Evolutionary conservation across 2,329 filamentous ascomycete species (phyloP).

Genomic region (Arthrobotrys megalospora): DNA sequence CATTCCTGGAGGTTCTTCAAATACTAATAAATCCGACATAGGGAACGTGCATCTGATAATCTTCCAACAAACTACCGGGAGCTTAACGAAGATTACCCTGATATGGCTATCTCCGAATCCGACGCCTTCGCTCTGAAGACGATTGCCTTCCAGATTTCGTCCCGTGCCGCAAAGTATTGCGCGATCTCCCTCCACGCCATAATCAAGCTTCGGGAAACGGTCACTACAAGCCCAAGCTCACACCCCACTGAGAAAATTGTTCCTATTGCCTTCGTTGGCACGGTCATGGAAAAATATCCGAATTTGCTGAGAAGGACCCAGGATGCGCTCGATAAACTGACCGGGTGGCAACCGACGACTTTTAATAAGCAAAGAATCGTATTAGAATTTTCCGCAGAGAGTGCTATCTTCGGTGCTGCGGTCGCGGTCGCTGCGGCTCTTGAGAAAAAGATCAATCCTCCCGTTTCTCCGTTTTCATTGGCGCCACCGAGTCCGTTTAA

Average conservation of each 20-base stretch:
- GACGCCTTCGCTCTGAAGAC: constrained; percentile 35
- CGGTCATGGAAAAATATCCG: constrained; percentile 56
- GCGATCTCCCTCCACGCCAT: constrained; percentile 56
- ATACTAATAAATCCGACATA: not conserved
- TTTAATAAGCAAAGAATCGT: constrained; percentile 27
- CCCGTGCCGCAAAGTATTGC: constrained; percentile 51
- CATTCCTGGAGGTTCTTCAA: not conserved
- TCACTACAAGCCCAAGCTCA: constrained; percentile 16
- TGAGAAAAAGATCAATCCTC: constrained; percentile 23
- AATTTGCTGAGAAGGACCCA: constrained; percentile 42
- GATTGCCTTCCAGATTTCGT: constrained; percentile 51
- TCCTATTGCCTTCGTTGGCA: constrained; percentile 54
- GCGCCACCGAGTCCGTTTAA: constrained; percentile 27
- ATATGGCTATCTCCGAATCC: constrained; percentile 15
- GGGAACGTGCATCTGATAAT: constrained; percentile 10
- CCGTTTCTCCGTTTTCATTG: constrained; percentile 6
- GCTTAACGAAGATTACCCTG: constrained; percentile 24
- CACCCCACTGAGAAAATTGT: constrained; percentile 28
- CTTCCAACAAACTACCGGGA: constrained; percentile 30
- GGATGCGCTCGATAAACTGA: constrained; percentile 36
- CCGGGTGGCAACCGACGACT: constrained; percentile 21
- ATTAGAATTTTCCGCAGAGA: constrained; percentile 51
- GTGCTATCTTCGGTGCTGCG: constrained; percentile 54
- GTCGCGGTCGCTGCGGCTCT: constrained; percentile 48
- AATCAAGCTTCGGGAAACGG: constrained; percentile 43